Evolutionary conservation across 2,329 filamentous ascomycete genomes (phyloP).

Genomic region (Scedosporium boydii): DNA sequence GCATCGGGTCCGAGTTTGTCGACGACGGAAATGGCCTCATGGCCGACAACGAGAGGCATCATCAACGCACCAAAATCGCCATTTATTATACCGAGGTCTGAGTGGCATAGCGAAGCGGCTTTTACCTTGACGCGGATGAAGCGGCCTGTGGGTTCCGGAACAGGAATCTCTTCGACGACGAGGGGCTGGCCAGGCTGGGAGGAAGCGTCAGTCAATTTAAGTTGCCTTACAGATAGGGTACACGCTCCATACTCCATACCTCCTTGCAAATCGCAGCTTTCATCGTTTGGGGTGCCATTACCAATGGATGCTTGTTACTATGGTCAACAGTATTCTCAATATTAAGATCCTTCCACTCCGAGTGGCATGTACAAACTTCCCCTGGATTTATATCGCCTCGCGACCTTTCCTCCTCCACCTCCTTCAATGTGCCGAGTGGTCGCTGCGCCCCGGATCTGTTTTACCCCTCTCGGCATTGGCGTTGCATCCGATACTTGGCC

Average conservation of each 20-base stretch:
- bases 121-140: slow-evolving; percentile 1
- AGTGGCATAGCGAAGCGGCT: slow-evolving; percentile 1
- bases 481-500: neutral
- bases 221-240: neutral
- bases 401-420: neutral
- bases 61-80: slow-evolving; percentile 39
- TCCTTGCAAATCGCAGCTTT: slow-evolving; percentile 3
- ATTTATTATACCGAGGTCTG: neutral
- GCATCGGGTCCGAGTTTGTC: slow-evolving; percentile 65
- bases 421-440: neutral
- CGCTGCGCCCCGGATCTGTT: neutral
- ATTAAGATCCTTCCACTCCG: neutral
- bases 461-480: neutral
- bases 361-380: neutral
- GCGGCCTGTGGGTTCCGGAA: slow-evolving; percentile 30
- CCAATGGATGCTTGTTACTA: neutral
- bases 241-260: neutral
- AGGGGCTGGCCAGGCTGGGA: neutral
- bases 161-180: slow-evolving; percentile 37
- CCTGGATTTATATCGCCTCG: neutral
- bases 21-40: slow-evolving; percentile 20
- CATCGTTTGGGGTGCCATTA: neutral
- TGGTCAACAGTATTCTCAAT: neutral
- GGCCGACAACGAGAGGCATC: slow-evolving; percentile 27
- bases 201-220: neutral